phyloP scores from a whole-genome alignment of 495 filamentous ascomycete species.

The Aspergillus cavernicola region DNA sequence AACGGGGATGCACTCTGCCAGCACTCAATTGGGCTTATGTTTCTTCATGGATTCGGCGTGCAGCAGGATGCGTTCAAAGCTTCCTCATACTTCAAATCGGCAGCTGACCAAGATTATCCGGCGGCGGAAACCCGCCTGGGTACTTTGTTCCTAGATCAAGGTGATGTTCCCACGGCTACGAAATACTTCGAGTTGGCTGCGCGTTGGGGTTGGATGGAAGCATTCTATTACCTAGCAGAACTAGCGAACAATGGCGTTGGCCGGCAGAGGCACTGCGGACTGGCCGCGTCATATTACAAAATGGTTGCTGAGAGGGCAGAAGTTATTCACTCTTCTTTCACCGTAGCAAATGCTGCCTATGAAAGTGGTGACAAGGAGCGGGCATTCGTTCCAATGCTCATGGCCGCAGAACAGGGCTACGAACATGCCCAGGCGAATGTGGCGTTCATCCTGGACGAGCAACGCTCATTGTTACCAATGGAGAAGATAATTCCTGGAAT shows the following conservation, averaged over 20 bases:
- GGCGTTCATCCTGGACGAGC: conserved; percentile 82
- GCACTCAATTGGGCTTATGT: conserved; percentile 80
- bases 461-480: conserved; percentile 60
- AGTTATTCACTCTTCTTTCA: conserved; percentile 75
- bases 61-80: conserved; percentile 69
- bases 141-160: conserved; percentile 85
- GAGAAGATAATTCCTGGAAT: conserved; percentile 40
- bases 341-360: conserved; percentile 81
- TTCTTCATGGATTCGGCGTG: conserved; percentile 80
- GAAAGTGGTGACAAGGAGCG: conserved; percentile 80
- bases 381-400: conserved; percentile 79
- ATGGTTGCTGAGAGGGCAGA: conserved; percentile 89
- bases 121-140: conserved; percentile 82
- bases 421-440: conserved; percentile 93
- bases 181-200: conserved; percentile 92
- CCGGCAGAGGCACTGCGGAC: conserved; percentile 71
- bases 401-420: conserved; percentile 95
- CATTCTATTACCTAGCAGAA: conserved; percentile 93
- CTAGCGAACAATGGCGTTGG: conserved; percentile 78
- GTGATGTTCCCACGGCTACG: conserved; percentile 68
- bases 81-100: conserved; percentile 73
- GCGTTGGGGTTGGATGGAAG: conserved; percentile 83
- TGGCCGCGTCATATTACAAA: conserved; percentile 90
- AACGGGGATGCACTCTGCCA: conserved; percentile 84
- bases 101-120: conserved; percentile 80